Evolutionary conservation across 805 yeast genomes (phyloP).

Genomic region (Wickerhamiella hasegawae): DNA sequence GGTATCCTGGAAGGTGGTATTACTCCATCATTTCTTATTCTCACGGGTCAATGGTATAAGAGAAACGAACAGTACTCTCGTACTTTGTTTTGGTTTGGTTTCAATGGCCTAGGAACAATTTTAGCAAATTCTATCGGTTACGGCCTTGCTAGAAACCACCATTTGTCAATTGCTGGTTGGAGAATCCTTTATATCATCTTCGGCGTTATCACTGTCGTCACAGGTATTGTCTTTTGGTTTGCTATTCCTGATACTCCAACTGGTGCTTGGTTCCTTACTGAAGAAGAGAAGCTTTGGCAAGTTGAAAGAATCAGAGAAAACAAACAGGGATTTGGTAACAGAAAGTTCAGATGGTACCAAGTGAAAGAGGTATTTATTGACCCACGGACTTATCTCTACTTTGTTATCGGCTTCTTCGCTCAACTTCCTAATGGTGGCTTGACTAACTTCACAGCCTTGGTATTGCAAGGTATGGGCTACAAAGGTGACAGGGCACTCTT

Average conservation of each 20-base stretch:
- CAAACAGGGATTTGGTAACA: conserved; percentile 44
- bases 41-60: conserved; percentile 49
- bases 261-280: conserved; percentile 20
- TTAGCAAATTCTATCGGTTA: conserved; percentile 14
- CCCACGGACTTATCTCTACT: conserved; percentile 32
- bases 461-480: conserved; percentile 24
- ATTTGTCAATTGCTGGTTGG: conserved; percentile 34
- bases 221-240: conserved; percentile 32
- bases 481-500: conserved; percentile 22
- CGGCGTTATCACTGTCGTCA: conserved; percentile 40
- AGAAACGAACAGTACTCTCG: conserved; percentile 33
- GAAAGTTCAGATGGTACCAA: conserved; percentile 38
- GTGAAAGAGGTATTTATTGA: conserved; percentile 36
- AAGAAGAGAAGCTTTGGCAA: conserved; percentile 31
- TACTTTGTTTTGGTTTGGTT: conserved; percentile 25
- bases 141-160: conserved; percentile 9
- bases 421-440: conserved; percentile 31
- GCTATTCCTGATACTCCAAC: conserved; percentile 44
- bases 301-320: conserved; percentile 38
- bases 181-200: conserved; percentile 40
- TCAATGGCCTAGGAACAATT: conserved; percentile 18
- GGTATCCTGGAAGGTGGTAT: conserved; percentile 35
- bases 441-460: conserved; percentile 31
- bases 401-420: conserved; percentile 10
- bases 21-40: conserved; percentile 35